Evolutionary conservation across 2,329 filamentous ascomycete species (phyloP), one percentile per base, ranked within the genome.

Genomic region (Calonectria pauciramosa): DNA sequence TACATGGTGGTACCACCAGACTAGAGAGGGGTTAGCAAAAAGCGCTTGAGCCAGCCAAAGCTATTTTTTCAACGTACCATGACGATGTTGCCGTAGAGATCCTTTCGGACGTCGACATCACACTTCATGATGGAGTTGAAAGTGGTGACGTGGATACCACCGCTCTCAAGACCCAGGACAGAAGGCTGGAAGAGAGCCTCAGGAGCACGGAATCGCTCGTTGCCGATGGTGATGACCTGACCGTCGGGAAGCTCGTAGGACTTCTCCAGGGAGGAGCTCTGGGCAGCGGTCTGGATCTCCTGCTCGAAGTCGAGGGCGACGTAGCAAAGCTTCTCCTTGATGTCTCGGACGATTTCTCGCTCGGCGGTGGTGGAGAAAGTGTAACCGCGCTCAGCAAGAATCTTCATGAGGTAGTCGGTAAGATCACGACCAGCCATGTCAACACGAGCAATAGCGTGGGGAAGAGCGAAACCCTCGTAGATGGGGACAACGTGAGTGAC

Each of bases 61-160:
- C 64, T 51, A 14, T 2, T 34, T 8, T 34, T 10, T n/a, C n/a
- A 72, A 91, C 95, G 82, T 94, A 98, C 96, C 97, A 99, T 99
- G 91, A 99, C 97, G 87, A 99, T 99, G 94, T 99, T 99, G 89
- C 96, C 96, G 90, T 99, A 99, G 82, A 99, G 94, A 89, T 99
- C 97, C 94, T 99, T 99, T 92, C 97, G 95, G 90, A 99, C 97
- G 89, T 99, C 97, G 89, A 99, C 96, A 90, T 99, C 97, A 89
- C 97, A 99, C 95, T 99, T 99, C 96, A 99, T 99, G 94, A 99
- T 98, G 85, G 97, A 99, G 94, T 99, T 99, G 95, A 98, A 99
- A 84, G 97, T 99, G 87, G 96, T 99, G 87, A 98, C 96, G 91
- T 99, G 97, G 90, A 99, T 99, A 90, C 97, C 97, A 86, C 96